Percentiles rank a stretch among this genome's conserved stretches.
Conservation (phyloP, 805 yeast species). For the Ogataea siamensis region DNA sequence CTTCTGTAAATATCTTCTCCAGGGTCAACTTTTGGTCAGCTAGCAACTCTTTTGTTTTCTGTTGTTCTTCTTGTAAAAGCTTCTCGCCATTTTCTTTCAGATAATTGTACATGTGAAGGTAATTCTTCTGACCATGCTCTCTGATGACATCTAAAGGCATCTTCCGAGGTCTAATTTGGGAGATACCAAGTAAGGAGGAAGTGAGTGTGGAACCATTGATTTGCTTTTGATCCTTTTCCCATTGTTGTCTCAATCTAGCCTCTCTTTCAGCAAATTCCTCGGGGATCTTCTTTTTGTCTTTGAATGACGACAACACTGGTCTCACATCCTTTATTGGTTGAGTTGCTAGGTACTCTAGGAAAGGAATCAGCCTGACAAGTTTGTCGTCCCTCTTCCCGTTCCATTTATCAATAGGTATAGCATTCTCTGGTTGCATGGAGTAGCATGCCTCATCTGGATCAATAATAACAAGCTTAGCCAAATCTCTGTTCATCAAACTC, state of each 20-base stretch:
- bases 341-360: slow-evolving; percentile 91
- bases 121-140: slow-evolving; percentile 89
- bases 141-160: slow-evolving; percentile 88
- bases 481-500: slow-evolving; percentile 85
- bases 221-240: slow-evolving; percentile 50
- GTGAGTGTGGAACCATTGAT: slow-evolving; percentile 24
- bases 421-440: slow-evolving; percentile 88
- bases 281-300: slow-evolving; percentile 63
- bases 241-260: slow-evolving; percentile 65
- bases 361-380: slow-evolving; percentile 79
- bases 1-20: slow-evolving; percentile 82
- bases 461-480: slow-evolving; percentile 72
- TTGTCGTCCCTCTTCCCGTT: slow-evolving; percentile 79
- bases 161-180: slow-evolving; percentile 47
- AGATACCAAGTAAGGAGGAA: slow-evolving; percentile 54
- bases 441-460: slow-evolving; percentile 75
- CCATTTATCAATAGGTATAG: slow-evolving; percentile 85
- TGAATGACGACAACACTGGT: slow-evolving; percentile 75
- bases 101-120: slow-evolving; percentile 69
- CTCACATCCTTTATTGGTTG: slow-evolving; percentile 83
- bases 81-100: slow-evolving; percentile 58
- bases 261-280: slow-evolving; percentile 83
- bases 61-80: slow-evolving; percentile 81
- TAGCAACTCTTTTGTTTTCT: slow-evolving; percentile 73
- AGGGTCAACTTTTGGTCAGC: slow-evolving; percentile 82